Conservation (phyloP, 495 filamentous ascomycete genomes). For the Xylaria castorea region DNA sequence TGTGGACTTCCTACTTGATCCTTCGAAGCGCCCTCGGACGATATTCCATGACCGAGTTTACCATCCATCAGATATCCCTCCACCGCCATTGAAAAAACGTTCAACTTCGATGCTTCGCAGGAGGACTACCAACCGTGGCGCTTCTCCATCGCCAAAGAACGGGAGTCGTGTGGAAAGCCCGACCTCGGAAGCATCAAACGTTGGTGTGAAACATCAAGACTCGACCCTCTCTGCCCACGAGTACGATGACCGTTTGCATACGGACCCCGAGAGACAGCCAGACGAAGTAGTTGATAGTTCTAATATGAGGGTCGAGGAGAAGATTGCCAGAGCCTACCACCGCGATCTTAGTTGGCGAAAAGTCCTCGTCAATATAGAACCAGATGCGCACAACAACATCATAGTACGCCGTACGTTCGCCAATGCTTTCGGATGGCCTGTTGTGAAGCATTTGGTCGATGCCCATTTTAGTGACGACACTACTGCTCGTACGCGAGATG, state of each 20-base stretch:
- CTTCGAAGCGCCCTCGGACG: slow-evolving; percentile 80
- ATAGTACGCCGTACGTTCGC: slow-evolving; percentile 94
- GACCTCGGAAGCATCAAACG: slow-evolving; percentile 16
- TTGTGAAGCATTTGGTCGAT: slow-evolving; percentile 90
- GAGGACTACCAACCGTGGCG: slow-evolving; percentile 27
- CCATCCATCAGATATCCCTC: slow-evolving; percentile 89
- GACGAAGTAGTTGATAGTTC: slow-evolving; percentile 59
- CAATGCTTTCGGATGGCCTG: slow-evolving; percentile 97
- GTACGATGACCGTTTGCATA: slow-evolving; percentile 46
- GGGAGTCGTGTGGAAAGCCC: slow-evolving; percentile 39
- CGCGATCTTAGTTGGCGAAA: slow-evolving; percentile 91
- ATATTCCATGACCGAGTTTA: slow-evolving; percentile 98
- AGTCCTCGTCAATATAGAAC: slow-evolving; percentile 91
- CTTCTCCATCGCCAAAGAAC: slow-evolving; percentile 35
- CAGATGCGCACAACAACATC: slow-evolving; percentile 98
- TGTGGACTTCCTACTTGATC: slow-evolving; percentile 79
- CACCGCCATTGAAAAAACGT: slow-evolving; percentile 71
- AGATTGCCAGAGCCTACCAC: slow-evolving; percentile 96
- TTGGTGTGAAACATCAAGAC: slow-evolving; percentile 35
- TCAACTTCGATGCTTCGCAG: slow-evolving; percentile 47
- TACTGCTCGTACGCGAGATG: slow-evolving; percentile 64
- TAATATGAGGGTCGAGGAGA: slow-evolving; percentile 90
- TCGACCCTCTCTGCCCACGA: slow-evolving; percentile 44
- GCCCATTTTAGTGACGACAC: slow-evolving; percentile 83
- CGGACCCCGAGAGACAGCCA: slow-evolving; percentile 47